Evolutionary conservation across 495 filamentous ascomycete species (phyloP).

Genomic region (Podospora appendiculata): DNA sequence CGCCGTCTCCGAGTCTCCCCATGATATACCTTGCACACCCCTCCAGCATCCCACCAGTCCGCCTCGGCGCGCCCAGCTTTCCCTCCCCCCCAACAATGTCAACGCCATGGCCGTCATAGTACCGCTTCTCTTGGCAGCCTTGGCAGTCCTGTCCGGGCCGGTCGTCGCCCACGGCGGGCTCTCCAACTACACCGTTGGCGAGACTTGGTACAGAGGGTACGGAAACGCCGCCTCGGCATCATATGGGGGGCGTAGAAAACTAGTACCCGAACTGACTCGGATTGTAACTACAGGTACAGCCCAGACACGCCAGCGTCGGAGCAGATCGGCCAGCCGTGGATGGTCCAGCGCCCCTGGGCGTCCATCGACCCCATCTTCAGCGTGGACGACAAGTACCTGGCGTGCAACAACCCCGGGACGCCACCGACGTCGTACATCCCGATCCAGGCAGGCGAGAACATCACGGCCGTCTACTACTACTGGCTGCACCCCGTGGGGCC

Average conservation of each 20-base stretch:
- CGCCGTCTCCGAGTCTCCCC: conserved; percentile 1
- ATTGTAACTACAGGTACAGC: conserved; percentile 24
- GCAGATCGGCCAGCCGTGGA: conserved; percentile 35
- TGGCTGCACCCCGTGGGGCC: conserved; percentile 48
- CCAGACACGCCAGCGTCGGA: conserved; percentile 24
- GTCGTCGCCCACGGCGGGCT: conserved; percentile 36
- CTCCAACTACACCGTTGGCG: conserved; percentile 40
- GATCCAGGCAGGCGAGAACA: conserved; percentile 31
- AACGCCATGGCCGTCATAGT: conserved; percentile 6
- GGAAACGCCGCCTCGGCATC: neutral
- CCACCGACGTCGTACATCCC: conserved; percentile 36
- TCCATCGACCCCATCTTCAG: conserved; percentile 39
- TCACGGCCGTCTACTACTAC: conserved; percentile 42
- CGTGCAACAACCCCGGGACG: conserved; percentile 37
- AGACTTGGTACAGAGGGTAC: conserved; percentile 41
- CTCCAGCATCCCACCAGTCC: neutral
- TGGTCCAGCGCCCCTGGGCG: conserved; percentile 35
- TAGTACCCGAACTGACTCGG: neutral
- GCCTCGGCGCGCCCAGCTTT: neutral
- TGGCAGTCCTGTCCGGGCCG: conserved; percentile 16
- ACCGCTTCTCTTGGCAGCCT: conserved; percentile 16
- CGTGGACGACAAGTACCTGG: conserved; percentile 24
- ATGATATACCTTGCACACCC: conserved; percentile 7
- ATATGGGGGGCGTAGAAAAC: neutral
- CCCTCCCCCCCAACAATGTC: neutral